Percentiles rank a stretch among this genome's conserved stretches.
phyloP scores from a whole-genome alignment of 2,329 filamentous ascomycete species.

The Xylaria sp. region DNA sequence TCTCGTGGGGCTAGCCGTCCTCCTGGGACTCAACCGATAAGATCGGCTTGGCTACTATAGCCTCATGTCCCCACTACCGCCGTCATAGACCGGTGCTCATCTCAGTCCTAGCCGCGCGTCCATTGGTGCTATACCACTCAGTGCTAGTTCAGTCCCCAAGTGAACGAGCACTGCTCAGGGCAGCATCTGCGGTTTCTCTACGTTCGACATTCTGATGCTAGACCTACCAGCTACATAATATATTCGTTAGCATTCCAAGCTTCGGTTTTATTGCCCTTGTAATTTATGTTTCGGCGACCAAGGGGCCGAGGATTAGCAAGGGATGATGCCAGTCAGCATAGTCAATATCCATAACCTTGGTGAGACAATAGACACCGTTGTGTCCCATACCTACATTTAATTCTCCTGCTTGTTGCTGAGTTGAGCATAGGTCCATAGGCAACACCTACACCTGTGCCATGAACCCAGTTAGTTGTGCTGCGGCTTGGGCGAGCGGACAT shows the following conservation, averaged over 20 bases:
- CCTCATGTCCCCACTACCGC: slow-evolving; percentile 2
- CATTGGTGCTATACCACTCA: not conserved
- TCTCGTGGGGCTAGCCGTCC: slow-evolving; percentile 15
- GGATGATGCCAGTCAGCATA: slow-evolving; percentile 21
- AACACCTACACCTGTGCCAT: slow-evolving; percentile 25
- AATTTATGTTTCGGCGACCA: slow-evolving; percentile 24
- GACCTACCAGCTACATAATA: not conserved
- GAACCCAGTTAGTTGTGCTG: slow-evolving; percentile 36
- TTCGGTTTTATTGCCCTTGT: slow-evolving; percentile 12
- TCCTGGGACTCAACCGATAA: not conserved
- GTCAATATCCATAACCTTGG: slow-evolving; percentile 20
- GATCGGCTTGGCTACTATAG: slow-evolving; percentile 4
- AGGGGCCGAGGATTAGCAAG: slow-evolving; percentile 26
- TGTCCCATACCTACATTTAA: slow-evolving; percentile 14
- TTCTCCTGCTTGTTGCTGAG: slow-evolving; percentile 25
- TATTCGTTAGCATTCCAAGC: slow-evolving; percentile 16
- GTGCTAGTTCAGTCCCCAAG: not conserved
- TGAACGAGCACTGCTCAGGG: not conserved
- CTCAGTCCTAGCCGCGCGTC: not conserved
- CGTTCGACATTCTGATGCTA: not conserved
- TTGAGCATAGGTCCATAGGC: slow-evolving; percentile 24
- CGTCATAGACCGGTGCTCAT: not conserved
- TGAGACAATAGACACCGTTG: slow-evolving; percentile 34
- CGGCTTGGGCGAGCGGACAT: slow-evolving; percentile 41
- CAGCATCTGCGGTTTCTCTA: not conserved